Evolutionary conservation across 2,329 filamentous ascomycete genomes (phyloP).

Genomic region (Chaetothyriales sp.): DNA sequence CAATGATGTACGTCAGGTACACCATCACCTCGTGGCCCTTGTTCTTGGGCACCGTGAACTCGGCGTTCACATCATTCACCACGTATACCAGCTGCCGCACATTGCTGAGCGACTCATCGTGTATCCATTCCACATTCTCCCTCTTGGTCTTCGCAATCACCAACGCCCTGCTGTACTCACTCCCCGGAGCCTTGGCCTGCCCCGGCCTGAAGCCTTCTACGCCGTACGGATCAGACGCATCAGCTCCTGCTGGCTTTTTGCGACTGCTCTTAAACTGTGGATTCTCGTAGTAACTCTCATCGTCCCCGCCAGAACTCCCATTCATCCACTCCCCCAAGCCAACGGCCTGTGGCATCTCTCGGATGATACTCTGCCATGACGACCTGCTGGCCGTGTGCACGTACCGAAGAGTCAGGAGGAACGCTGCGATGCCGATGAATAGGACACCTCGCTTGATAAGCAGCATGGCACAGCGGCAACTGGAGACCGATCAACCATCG

Average conservation of each 20-base stretch:
- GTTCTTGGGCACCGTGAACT: slow-evolving; percentile 41
- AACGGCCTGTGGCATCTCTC: slow-evolving; percentile 21
- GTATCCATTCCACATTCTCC: slow-evolving; percentile 42
- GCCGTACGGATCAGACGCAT: slow-evolving; percentile 8
- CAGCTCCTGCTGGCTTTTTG: slow-evolving; percentile 1
- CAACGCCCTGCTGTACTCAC: slow-evolving; percentile 40
- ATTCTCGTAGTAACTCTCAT: not conserved
- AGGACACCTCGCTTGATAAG: slow-evolving; percentile 10
- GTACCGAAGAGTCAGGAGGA: slow-evolving; percentile 12
- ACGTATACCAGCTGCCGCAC: slow-evolving; percentile 38
- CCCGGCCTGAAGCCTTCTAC: slow-evolving; percentile 6
- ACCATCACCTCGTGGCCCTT: slow-evolving; percentile 51
- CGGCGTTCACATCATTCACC: slow-evolving; percentile 38
- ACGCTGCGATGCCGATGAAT: slow-evolving; percentile 16
- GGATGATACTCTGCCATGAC: slow-evolving; percentile 21
- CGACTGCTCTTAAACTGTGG: slow-evolving; percentile 1
- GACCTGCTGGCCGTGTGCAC: slow-evolving; percentile 18
- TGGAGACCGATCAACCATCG: not conserved
- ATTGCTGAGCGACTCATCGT: slow-evolving; percentile 31
- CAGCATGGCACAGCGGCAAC: slow-evolving; percentile 4
- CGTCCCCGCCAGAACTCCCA: slow-evolving; percentile 1
- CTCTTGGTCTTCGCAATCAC: slow-evolving; percentile 40
- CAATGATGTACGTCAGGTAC: slow-evolving; percentile 50
- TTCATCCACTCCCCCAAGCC: slow-evolving; percentile 24
- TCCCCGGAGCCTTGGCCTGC: slow-evolving; percentile 30